phyloP scores from a whole-genome alignment of 139 green algal species.

The Coccomyxa sp. region DNA sequence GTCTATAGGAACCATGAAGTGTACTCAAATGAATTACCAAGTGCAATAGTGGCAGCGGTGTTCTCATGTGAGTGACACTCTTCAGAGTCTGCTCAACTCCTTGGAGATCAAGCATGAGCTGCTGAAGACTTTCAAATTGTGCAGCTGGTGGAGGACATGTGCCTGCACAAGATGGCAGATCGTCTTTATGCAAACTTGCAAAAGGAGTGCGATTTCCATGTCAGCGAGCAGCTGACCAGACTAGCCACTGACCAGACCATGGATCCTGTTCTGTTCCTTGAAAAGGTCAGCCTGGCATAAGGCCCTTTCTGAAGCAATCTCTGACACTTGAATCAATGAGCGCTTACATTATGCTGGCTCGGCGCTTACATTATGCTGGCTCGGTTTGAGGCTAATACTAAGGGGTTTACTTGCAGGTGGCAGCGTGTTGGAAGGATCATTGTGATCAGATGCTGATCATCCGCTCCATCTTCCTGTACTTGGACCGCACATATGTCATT shows the following conservation, averaged over 20 bases:
- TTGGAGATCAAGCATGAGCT: not conserved
- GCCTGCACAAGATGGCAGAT: conserved; percentile 83
- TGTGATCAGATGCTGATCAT: conserved; percentile 83
- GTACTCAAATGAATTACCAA: too few species aligned
- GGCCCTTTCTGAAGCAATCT: not conserved
- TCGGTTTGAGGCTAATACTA: not conserved
- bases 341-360: too few species aligned
- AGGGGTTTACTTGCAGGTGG: not conserved
- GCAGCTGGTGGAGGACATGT: conserved; percentile 92
- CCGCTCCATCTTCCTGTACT: conserved; percentile 92
- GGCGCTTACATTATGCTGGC: too few species aligned
- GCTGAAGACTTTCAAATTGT: not conserved
- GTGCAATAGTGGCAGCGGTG: too few species aligned
- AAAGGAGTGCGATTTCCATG: conserved; percentile 70
- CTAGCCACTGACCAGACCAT: conserved; percentile 24
- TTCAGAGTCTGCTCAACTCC: not conserved
- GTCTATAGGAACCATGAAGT: too few species aligned
- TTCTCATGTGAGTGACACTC: too few species aligned
- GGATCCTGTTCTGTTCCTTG: conserved; percentile 72
- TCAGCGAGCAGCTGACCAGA: conserved; percentile 40
- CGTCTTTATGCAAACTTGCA: conserved; percentile 76
- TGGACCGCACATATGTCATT: conserved; percentile 93
- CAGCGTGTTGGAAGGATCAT: conserved; percentile 56
- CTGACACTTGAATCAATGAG: not conserved
- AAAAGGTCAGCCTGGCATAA: conserved; percentile 19